Evolutionary conservation across 1,139 yeast genomes (phyloP), one percentile per base, ranked within the genome.

Genomic region (Geotrichum aggregatum): DNA sequence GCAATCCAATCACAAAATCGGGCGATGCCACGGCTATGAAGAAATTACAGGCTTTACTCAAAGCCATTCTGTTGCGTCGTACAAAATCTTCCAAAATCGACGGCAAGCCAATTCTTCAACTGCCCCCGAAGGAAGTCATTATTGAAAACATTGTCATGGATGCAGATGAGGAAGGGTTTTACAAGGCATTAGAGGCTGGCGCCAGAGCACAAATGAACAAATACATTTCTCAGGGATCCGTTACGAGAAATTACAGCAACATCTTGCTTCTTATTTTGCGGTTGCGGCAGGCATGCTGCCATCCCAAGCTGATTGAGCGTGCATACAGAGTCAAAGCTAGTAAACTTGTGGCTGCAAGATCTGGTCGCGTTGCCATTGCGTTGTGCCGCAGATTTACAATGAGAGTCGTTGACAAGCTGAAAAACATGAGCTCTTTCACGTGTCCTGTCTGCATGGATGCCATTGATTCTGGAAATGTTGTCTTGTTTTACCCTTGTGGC

Each of bases 281-380:
- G 49, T 73, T 92, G 61, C 76, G 98, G 56, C 98, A 92, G 69
- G 94, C 96, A 1, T 87, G 97, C 64, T 83, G 91, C 62, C 98
- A 92, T 67, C 80, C 83, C 43, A 83, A 79, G 61, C 72, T 92
- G 54, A 92, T 88, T 39, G 79, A 80, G 57, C 73, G 85, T 50
- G 91, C 91, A 24, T 79, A 58, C 46, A 44, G 30, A n/a, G 21
- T 52, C 3, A 54, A 52, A 33, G 33, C 53, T 7, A 34, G 22
- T 22, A 52, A 49, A 45, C 33, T 50, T 6, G 45, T 49, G 40
- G 35, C 54, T 8, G 48, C 56, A 24, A 44, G 47, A 49, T 52
- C 48, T 51, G 54, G 46, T 56, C 48, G 54, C 54, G 51, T 55
- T 52, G 55, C 55, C 6, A 42, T 54, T 55, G 41, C 56, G 52